Percentiles rank a stretch among this genome's conserved stretches.
Conservation (phyloP, 2,329 filamentous ascomycete species). For the Fusarium floridanum region DNA sequence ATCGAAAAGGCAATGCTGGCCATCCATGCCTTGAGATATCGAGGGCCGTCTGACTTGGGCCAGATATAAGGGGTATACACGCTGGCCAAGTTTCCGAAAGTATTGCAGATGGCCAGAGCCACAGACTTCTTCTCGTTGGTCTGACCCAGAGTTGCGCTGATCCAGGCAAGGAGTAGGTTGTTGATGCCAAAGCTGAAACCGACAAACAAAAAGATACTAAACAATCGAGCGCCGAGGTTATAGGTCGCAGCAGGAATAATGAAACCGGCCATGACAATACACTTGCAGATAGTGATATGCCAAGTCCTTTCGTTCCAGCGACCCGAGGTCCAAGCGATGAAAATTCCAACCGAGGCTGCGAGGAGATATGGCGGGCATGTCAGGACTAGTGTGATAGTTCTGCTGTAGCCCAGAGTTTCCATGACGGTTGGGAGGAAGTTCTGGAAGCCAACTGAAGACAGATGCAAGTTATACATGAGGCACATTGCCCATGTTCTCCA, state of each 20-base stretch:
- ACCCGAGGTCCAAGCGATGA: conserved; percentile 52
- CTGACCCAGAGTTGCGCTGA: conserved; percentile 54
- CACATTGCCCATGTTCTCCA: conserved; percentile 47
- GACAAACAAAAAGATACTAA: conserved; percentile 55
- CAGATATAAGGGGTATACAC: conserved; percentile 34
- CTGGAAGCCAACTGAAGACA: conserved; percentile 45
- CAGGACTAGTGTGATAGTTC: conserved; percentile 61
- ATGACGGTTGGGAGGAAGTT: conserved; percentile 54
- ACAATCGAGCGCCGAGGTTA: conserved; percentile 33
- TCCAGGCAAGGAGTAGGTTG: conserved; percentile 59
- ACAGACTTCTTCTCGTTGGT: conserved; percentile 59
- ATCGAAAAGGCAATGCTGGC: conserved; percentile 25
- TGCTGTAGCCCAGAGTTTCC: conserved; percentile 59
- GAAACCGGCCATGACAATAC: conserved; percentile 51
- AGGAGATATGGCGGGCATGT: conserved; percentile 64
- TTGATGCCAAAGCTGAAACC: conserved; percentile 57
- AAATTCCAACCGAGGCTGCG: conserved; percentile 48
- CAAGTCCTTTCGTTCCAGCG: conserved; percentile 55
- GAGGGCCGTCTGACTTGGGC: conserved; percentile 24
- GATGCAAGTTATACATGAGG: conserved; percentile 45
- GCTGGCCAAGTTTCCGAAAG: conserved; percentile 30
- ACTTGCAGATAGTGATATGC: conserved; percentile 47
- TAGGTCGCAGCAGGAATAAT: conserved; percentile 44
- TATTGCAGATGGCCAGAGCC: conserved; percentile 33
- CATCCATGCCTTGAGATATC: conserved; percentile 24